Conservation (phyloP, 345 rosid species). For the Syzygium oleosum region DNA sequence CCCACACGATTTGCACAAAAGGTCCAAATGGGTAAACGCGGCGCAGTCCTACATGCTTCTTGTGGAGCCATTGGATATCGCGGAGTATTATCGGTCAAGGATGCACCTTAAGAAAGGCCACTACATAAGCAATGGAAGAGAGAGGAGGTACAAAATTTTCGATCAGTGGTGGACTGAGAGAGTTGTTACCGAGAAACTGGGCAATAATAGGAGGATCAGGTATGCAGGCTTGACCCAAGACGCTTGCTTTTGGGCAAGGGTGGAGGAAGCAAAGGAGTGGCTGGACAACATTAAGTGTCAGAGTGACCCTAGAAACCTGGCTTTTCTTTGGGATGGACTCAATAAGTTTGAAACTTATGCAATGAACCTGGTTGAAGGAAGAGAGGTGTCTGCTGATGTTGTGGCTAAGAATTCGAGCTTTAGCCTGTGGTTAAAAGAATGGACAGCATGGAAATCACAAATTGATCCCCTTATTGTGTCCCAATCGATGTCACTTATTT, state of each 20-base stretch:
- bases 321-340: neutral
- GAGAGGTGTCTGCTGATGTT: neutral
- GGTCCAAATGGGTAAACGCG: constrained; percentile 58
- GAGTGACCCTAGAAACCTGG: neutral
- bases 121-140: constrained; percentile 52
- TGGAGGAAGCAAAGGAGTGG: constrained; percentile 13
- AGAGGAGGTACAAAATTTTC: constrained; percentile 53
- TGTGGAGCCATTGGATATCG: constrained; percentile 86
- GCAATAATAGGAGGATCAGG: constrained; percentile 33
- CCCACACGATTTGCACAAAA: constrained; percentile 53
- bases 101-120: constrained; percentile 19
- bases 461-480: too few species aligned
- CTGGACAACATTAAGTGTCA: neutral
- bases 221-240: constrained; percentile 69
- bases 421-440: neutral
- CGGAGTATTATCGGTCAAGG: constrained; percentile 42
- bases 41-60: constrained; percentile 63
- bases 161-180: constrained; percentile 53
- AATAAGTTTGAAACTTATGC: neutral
- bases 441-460: constrained; percentile 10
- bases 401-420: neutral
- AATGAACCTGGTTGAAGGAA: too few species aligned
- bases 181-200: neutral
- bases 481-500: too few species aligned
- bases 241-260: constrained; percentile 76